Conservation (phyloP, 495 filamentous ascomycete species). For the Letharia columbiana region DNA sequence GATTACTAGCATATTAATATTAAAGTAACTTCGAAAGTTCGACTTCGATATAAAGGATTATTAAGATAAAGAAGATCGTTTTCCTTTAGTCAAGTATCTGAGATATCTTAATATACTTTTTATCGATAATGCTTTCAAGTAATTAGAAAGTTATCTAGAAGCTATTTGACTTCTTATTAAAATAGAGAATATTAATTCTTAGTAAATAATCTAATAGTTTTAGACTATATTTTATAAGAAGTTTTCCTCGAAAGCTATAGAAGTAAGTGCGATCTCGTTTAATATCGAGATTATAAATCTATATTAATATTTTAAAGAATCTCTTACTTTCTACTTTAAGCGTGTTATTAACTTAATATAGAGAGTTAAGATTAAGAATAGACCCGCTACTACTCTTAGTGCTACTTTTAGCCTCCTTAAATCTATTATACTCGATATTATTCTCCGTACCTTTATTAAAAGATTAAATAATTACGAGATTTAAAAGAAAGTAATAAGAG, state of each 20-base stretch:
- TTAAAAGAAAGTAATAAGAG: not conserved
- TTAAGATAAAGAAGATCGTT: too few species aligned
- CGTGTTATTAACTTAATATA: not conserved
- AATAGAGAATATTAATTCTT: not conserved
- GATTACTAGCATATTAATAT: not conserved
- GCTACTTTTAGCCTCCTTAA: not conserved
- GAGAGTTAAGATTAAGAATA: not conserved
- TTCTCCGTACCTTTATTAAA: not conserved
- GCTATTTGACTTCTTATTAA: not conserved
- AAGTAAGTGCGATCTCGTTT: not conserved
- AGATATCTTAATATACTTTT: not conserved
- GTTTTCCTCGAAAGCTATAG: not conserved
- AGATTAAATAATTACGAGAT: not conserved
- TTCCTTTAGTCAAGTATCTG: not conserved
- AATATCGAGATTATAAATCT: not conserved
- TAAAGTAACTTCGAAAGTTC: not conserved
- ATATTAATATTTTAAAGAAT: not conserved
- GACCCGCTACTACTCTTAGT: not conserved
- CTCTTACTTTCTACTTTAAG: not conserved
- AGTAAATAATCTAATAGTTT: not conserved
- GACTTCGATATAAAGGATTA: not conserved
- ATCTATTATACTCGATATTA: not conserved
- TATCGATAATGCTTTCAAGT: not conserved
- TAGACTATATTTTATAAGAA: not conserved
- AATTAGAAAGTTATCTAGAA: not conserved